Conservation (phyloP, 257 asterid genomes). For the Perilla frutescens region DNA sequence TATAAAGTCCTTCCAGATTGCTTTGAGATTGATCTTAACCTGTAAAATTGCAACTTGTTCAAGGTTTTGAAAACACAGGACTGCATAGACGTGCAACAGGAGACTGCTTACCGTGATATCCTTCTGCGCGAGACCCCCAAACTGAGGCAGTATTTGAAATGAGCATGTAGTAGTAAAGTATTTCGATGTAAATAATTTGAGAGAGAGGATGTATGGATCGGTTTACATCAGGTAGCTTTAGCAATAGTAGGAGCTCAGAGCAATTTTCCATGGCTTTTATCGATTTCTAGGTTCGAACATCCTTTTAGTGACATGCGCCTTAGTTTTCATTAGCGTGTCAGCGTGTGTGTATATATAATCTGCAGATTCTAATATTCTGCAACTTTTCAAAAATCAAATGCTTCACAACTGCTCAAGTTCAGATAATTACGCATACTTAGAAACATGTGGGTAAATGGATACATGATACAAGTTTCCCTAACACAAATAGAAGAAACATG, state of each 20-base stretch:
- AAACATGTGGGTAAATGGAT: neutral
- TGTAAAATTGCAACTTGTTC: neutral
- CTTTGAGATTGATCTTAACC: neutral
- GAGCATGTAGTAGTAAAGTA: neutral
- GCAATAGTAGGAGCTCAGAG: conserved; percentile 2
- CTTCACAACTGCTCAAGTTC: neutral
- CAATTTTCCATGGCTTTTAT: neutral
- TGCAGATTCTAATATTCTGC: too few relatives aligned
- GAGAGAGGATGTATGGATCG: neutral
- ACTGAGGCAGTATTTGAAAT: conserved; percentile 33
- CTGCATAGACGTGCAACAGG: conserved; percentile 71
- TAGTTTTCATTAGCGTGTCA: neutral
- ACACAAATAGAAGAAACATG: neutral
- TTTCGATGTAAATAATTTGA: conserved; percentile 9
- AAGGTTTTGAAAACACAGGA: conserved; percentile 74
- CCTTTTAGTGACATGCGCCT: neutral
- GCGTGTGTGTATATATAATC: too few relatives aligned
- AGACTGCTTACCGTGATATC: conserved; percentile 58
- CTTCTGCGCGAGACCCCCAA: conserved; percentile 49
- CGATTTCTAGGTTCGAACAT: too few relatives aligned
- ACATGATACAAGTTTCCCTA: neutral
- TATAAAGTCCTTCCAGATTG: neutral
- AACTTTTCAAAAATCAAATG: neutral
- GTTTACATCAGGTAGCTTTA: neutral
- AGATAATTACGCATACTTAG: neutral